These are phyloP conservation scores for Xylaria flabelliformis DNA, from an alignment of 495 filamentous ascomycete genomes.

Conservation along the genomic window DNA sequence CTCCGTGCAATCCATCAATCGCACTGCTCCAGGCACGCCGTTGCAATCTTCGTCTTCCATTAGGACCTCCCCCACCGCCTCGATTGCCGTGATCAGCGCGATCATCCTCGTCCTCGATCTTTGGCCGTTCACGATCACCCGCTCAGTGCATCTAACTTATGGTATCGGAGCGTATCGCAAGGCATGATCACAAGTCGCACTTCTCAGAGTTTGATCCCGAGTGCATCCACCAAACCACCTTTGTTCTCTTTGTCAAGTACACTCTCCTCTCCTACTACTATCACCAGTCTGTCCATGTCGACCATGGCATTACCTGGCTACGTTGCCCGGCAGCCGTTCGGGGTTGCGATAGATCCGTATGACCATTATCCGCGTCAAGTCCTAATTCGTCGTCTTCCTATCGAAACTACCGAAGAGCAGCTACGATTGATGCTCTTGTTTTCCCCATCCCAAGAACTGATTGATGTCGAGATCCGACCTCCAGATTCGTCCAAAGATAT, in stretches of 20 bases:
- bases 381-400: constrained; percentile 77
- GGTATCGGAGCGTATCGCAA: constrained; percentile 44
- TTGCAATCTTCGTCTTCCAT: constrained; percentile 22
- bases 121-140: constrained; percentile 29
- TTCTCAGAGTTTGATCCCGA: constrained; percentile 41
- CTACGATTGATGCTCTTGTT: constrained; percentile 84
- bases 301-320: constrained; percentile 50
- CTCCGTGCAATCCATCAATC: constrained; percentile 19
- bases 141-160: constrained; percentile 20
- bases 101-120: constrained; percentile 42
- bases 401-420: constrained; percentile 72
- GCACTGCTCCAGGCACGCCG: constrained; percentile 13
- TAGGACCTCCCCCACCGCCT: constrained; percentile 28
- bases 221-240: constrained; percentile 39
- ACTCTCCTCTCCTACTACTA: constrained; percentile 42
- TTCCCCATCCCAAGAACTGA: constrained; percentile 70
- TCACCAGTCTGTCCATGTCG: constrained; percentile 38
- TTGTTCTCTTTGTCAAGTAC: constrained; percentile 45
- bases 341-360: constrained; percentile 52
- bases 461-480: constrained; percentile 74
- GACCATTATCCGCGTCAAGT: constrained; percentile 51
- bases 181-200: constrained; percentile 53
- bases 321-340: constrained; percentile 41
- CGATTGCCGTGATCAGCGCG: constrained; percentile 51
- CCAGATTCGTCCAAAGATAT: constrained; percentile 70